A percentile compares a stretch with the other conserved stretches of the same genome.
Evolutionary conservation across 495 filamentous ascomycete genomes (phyloP).

Genomic region (Daldinia grandis): DNA sequence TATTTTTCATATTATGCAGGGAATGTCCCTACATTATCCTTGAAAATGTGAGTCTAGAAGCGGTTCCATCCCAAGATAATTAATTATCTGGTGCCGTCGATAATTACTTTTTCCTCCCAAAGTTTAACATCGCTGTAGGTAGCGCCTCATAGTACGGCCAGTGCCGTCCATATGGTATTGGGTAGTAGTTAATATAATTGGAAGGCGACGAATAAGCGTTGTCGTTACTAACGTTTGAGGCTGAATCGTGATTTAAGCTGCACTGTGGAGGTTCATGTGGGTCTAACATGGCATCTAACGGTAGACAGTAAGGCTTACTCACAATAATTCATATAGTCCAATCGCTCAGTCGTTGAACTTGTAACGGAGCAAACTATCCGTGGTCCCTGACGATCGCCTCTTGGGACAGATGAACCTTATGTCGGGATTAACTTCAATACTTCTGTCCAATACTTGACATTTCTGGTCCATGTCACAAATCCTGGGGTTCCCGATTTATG

Average conservation of each 20-base stretch:
- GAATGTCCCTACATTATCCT: neutral
- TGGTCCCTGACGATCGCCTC: conserved; percentile 8
- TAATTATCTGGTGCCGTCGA: neutral
- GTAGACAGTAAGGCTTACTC: neutral
- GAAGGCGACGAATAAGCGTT: neutral
- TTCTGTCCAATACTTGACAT: neutral
- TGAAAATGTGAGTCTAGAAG: neutral
- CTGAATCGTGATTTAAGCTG: conserved; percentile 14
- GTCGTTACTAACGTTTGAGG: conserved; percentile 4
- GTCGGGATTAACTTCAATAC: neutral
- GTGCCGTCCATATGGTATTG: neutral
- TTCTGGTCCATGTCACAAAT: conserved; percentile 5
- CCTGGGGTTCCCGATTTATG: neutral
- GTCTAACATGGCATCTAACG: neutral
- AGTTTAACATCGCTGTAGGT: neutral
- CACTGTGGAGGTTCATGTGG: conserved; percentile 1
- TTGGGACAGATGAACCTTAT: neutral
- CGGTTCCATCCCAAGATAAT: neutral
- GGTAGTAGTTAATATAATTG: neutral
- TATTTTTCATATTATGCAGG: neutral
- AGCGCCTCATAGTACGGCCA: neutral
- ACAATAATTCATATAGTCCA: neutral
- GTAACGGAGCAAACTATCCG: conserved; percentile 11
- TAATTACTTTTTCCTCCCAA: neutral
- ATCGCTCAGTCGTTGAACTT: neutral